Evolutionary conservation across 2,329 filamentous ascomycete genomes (phyloP).

Genomic region (Diaporthe velutina): DNA sequence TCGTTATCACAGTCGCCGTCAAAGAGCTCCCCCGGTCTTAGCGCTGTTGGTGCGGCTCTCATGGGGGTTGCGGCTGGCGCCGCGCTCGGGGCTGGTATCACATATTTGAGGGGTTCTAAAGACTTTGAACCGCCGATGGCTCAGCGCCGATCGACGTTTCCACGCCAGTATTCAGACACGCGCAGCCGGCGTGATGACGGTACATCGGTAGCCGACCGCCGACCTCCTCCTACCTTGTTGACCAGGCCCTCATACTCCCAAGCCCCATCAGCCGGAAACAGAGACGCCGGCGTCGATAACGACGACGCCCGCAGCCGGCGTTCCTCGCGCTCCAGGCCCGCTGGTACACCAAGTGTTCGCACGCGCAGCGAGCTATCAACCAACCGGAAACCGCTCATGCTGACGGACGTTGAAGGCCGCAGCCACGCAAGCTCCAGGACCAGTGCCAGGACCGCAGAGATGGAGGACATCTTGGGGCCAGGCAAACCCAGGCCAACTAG

Average conservation of each 20-base stretch:
- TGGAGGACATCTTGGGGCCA: constrained; percentile 14
- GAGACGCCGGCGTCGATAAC: constrained; percentile 52
- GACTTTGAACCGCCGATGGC: constrained; percentile 56
- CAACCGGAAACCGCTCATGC: constrained; percentile 53
- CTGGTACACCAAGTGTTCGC: constrained; percentile 49
- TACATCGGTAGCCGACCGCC: constrained; percentile 47
- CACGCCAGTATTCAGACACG: constrained; percentile 52
- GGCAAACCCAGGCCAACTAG: constrained; percentile 42
- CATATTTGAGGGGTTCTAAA: constrained; percentile 74
- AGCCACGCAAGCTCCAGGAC: constrained; percentile 56
- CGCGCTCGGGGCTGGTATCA: constrained; percentile 70
- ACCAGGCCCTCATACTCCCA: constrained; percentile 50
- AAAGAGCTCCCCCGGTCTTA: constrained; percentile 58
- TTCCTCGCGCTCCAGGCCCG: constrained; percentile 52
- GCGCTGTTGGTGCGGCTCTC: constrained; percentile 76
- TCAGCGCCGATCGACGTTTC: constrained; percentile 60
- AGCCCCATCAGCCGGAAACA: constrained; percentile 44
- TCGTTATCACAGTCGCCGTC: constrained; percentile 45
- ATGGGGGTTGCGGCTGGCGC: constrained; percentile 77
- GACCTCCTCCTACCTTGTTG: constrained; percentile 47
- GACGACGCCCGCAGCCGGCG: constrained; percentile 58
- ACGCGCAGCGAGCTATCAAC: constrained; percentile 57
- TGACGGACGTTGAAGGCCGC: constrained; percentile 56
- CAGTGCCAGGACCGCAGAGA: constrained; percentile 45
- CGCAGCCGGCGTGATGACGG: constrained; percentile 52